phyloP scores from a whole-genome alignment of 352 stramenopile species.

The Phytophthora ramorum region DNA sequence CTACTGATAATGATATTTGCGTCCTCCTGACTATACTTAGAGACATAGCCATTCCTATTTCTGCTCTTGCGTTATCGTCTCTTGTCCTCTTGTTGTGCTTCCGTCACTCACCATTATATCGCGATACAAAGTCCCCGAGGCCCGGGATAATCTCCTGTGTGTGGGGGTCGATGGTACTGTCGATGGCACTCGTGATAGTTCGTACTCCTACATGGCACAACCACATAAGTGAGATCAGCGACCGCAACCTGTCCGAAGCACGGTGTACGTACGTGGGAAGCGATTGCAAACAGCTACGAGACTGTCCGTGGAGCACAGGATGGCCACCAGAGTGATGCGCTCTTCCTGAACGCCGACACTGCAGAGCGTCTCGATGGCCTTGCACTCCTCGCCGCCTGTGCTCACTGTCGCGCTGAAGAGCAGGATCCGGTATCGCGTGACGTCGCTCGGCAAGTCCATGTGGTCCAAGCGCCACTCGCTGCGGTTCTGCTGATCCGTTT shows the following conservation, averaged over 20 bases:
- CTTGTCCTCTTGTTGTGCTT: too few species aligned
- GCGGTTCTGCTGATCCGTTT: constrained; percentile 10
- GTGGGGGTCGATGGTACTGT: constrained; percentile 28
- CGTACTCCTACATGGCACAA: constrained; percentile 22
- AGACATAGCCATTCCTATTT: constrained; percentile 2
- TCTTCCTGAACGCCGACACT: constrained; percentile 29
- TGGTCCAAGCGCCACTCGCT: constrained; percentile 25
- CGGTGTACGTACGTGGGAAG: constrained; percentile 43
- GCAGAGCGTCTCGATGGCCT: constrained; percentile 39
- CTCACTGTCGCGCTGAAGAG: constrained; percentile 44
- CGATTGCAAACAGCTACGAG: constrained; percentile 34
- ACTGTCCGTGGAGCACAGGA: constrained; percentile 39
- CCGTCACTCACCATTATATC: constrained; percentile 46
- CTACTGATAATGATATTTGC: constrained; percentile 10
- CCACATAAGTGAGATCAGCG: background rate
- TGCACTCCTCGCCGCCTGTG: constrained; percentile 34
- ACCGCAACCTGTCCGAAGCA: background rate
- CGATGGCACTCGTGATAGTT: constrained; percentile 43
- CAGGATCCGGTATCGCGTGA: constrained; percentile 35
- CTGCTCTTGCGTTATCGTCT: background rate
- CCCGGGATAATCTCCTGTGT: constrained; percentile 37
- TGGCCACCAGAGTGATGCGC: constrained; percentile 43
- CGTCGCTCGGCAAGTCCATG: constrained; percentile 39
- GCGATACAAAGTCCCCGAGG: constrained; percentile 48
- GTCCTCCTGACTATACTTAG: constrained; percentile 1